Evolutionary conservation across 768 basidiomycete genomes (phyloP).

Genomic region (Cytidiella melzeri): DNA sequence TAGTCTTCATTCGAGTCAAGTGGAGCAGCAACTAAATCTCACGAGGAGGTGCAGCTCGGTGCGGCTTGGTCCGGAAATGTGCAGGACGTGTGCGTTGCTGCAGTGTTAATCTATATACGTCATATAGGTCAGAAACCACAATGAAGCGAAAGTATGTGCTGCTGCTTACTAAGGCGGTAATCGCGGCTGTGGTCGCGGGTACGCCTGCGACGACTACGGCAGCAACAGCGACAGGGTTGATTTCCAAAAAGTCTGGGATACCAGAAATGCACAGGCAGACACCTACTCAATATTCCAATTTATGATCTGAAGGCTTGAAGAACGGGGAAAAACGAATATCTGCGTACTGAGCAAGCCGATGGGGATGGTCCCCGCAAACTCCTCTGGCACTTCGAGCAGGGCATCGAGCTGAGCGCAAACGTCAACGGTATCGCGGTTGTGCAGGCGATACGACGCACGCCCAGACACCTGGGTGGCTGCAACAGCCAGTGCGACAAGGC

Average conservation of each 20-base stretch:
- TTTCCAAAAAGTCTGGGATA: slow-evolving; percentile 29
- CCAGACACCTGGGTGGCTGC: not conserved
- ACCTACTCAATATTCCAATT: slow-evolving; percentile 24
- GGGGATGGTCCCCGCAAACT: not conserved
- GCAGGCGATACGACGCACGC: not conserved
- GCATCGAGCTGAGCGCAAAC: not conserved
- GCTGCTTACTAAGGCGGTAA: slow-evolving; percentile 32
- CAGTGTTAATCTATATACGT: slow-evolving; percentile 21
- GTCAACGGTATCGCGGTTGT: not conserved
- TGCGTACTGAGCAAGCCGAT: not conserved
- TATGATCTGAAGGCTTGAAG: not conserved
- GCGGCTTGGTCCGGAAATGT: slow-evolving; percentile 35
- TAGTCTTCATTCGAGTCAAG: not conserved
- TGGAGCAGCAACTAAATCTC: not conserved
- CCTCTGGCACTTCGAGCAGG: not conserved
- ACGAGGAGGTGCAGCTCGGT: slow-evolving; percentile 29
- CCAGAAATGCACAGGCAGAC: slow-evolving; percentile 39
- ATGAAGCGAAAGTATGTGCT: not conserved
- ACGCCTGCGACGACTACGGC: slow-evolving; percentile 29
- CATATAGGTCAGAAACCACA: not conserved
- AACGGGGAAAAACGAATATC: no score
- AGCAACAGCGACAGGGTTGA: slow-evolving; percentile 25
- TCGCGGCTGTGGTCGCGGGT: slow-evolving; percentile 20
- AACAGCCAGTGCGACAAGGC: not conserved
- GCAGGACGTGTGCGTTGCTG: slow-evolving; percentile 24